phyloP scores from a whole-genome alignment of 805 yeast genomes.

The Candida railenensis region DNA sequence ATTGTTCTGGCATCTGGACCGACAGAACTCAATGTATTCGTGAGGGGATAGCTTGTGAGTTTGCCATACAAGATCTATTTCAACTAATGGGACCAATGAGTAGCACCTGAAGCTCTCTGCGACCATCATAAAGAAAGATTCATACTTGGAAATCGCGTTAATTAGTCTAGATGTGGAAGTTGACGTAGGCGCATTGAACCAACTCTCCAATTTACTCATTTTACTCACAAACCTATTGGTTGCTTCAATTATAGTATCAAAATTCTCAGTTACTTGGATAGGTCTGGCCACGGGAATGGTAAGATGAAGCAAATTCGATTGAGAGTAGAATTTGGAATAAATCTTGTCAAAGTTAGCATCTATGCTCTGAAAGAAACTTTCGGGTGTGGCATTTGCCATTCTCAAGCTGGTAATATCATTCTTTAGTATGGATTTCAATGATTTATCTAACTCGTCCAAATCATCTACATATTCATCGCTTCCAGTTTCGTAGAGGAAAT shows the following conservation, averaged over 20 bases:
- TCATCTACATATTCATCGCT: not conserved
- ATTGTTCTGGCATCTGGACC: not conserved
- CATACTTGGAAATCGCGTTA: not conserved
- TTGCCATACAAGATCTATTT: conserved; percentile 5
- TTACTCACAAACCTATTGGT: not conserved
- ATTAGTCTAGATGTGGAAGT: not conserved
- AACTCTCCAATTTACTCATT: not conserved
- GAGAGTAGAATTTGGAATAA: not conserved
- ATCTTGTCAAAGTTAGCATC: not conserved
- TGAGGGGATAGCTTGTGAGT: conserved; percentile 4
- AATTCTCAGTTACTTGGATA: not conserved
- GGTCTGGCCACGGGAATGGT: not conserved
- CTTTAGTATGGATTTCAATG: not conserved
- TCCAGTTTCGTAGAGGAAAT: not conserved
- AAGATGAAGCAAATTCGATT: not conserved
- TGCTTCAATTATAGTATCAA: not conserved
- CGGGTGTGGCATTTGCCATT: not conserved
- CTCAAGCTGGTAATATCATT: not conserved
- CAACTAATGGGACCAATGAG: conserved; percentile 5
- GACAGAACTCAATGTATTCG: conserved; percentile 1
- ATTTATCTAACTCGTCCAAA: not conserved
- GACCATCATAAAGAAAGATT: not conserved
- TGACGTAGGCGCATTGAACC: not conserved
- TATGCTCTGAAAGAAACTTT: not conserved
- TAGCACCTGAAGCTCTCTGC: conserved; percentile 3